A percentile compares a stretch with the other conserved stretches of the same genome.
Evolutionary conservation across 345 rosid species (phyloP).

Genomic region (Euclidium syriacum): DNA sequence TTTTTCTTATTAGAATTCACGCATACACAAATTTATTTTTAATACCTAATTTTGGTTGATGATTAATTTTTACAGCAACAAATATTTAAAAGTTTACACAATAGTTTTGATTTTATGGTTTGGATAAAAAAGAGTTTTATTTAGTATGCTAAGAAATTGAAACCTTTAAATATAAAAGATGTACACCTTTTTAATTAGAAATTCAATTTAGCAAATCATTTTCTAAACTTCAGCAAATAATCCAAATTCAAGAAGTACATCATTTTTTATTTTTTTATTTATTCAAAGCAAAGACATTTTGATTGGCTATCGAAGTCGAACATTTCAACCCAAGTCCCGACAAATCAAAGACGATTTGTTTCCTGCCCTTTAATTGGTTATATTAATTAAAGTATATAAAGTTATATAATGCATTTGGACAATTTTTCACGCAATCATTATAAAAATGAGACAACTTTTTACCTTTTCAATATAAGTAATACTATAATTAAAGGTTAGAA

Average conservation of each 20-base stretch:
- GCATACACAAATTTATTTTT: too few species aligned
- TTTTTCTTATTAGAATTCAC: not conserved
- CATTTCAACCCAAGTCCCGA: constrained; percentile 36
- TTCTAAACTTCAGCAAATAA: not conserved
- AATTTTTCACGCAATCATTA: constrained; percentile 27
- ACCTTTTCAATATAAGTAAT: not conserved
- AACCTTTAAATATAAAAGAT: too few species aligned
- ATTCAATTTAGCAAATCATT: too few species aligned
- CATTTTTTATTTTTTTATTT: too few species aligned
- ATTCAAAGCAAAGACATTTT: too few species aligned
- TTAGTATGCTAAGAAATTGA: too few species aligned
- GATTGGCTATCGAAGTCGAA: constrained; percentile 28
- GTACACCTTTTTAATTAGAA: too few species aligned
- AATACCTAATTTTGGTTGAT: too few species aligned
- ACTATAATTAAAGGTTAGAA: constrained; percentile 32
- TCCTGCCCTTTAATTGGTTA: constrained; percentile 21
- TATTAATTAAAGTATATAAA: constrained; percentile 15
- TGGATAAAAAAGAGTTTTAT: too few species aligned
- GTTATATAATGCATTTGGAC: constrained; percentile 12
- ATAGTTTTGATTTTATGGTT: too few species aligned
- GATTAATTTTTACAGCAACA: too few species aligned
- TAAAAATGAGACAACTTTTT: constrained; percentile 15
- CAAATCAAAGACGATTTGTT: constrained; percentile 30
- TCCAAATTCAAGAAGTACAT: not conserved
- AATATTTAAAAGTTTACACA: too few species aligned